Percentiles rank a stretch among this genome's conserved stretches.
These are phyloP conservation scores for Ascoidea asiatica DNA, from an alignment of 805 yeast species.

Conservation along the genomic window DNA sequence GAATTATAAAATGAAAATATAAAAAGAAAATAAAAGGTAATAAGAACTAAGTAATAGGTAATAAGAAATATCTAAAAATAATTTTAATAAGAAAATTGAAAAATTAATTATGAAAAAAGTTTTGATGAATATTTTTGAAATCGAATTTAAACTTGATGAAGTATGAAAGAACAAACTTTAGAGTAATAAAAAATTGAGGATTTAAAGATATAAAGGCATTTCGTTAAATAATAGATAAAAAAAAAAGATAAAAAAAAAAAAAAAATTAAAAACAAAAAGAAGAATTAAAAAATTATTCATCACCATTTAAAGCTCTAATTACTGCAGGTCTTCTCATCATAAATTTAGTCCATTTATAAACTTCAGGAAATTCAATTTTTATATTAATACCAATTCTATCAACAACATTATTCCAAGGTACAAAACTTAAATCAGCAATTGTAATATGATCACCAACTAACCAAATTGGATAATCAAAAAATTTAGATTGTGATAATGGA, in stretches of 20 bases:
- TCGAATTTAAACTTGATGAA: no score
- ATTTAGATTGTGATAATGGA: conserved; percentile 71
- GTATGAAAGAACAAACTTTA: no score
- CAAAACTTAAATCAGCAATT: conserved; percentile 84
- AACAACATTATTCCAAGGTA: conserved; percentile 95
- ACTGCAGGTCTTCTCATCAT: conserved; percentile 96
- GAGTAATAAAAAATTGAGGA: no score
- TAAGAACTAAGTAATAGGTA: not conserved
- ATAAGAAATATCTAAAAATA: no score
- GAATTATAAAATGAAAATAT: not conserved
- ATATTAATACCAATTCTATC: conserved; percentile 84
- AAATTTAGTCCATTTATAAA: conserved; percentile 87
- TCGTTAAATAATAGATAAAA: conserved; percentile 93
- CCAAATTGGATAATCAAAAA: conserved; percentile 92
- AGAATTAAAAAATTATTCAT: conserved; percentile 39
- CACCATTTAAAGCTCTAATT: conserved; percentile 71
- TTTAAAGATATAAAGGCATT: conserved; percentile 81
- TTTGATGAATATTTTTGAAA: no score
- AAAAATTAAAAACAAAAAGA: conserved; percentile 77
- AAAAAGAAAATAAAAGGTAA: not conserved
- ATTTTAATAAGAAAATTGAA: no score
- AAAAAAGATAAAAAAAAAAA: conserved; percentile 71
- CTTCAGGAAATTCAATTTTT: conserved; percentile 84
- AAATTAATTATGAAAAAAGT: no score
- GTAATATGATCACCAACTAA: conserved; percentile 75